phyloP scores from a whole-genome alignment of 805 yeast genomes.

The Saccharomycopsis amapae region DNA sequence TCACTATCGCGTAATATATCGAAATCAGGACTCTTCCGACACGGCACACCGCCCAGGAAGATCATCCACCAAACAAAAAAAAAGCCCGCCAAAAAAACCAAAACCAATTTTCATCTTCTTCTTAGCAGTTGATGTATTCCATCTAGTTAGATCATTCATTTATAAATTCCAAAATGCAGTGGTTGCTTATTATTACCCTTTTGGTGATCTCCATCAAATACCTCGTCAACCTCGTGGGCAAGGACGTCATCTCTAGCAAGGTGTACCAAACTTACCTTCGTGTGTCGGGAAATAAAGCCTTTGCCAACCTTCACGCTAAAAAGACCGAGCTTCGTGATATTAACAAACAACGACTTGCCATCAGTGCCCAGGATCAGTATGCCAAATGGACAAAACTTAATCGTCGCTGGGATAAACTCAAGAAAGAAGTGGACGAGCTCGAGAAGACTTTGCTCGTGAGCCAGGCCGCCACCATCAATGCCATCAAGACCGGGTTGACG shows the following conservation, averaged over 20 bases:
- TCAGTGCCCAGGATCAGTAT: constrained; percentile 88
- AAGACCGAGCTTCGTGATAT: constrained; percentile 8
- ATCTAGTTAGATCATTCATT: no score
- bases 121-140: no score
- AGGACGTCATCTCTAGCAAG: constrained; percentile 7
- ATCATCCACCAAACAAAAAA: no score
- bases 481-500: constrained; percentile 31
- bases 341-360: constrained; percentile 45
- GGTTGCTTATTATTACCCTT: constrained; percentile 1
- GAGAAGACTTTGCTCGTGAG: constrained; percentile 32
- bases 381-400: constrained; percentile 94
- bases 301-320: constrained; percentile 2
- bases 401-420: constrained; percentile 55
- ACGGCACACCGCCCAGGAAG: no score
- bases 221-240: constrained; percentile 12
- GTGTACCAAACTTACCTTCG: constrained; percentile 7
- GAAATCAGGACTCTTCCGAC: no score
- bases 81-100: no score
- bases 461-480: constrained; percentile 18
- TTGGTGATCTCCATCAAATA: constrained; percentile 3
- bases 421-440: constrained; percentile 41
- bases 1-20: no score
- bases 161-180: constrained; percentile 4
- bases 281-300: constrained; percentile 5
- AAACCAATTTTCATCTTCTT: no score